A percentile compares a stretch with the other conserved stretches of the same genome.
These are phyloP conservation scores for Hygrocybe punicea DNA, from an alignment of 768 basidiomycete genomes.

Conservation along the genomic window DNA sequence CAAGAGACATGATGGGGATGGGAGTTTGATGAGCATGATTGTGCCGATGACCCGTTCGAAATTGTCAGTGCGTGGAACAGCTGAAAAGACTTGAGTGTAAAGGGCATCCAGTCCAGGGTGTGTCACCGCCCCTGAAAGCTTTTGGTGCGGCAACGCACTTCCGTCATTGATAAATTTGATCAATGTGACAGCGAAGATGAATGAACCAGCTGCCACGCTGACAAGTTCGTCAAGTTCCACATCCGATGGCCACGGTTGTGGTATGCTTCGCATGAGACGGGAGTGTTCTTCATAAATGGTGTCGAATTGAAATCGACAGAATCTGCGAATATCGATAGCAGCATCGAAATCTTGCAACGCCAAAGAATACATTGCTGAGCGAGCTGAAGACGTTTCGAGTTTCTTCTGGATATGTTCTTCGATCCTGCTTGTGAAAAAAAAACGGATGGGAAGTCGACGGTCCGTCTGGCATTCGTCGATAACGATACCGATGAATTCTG, in stretches of 20 bases:
- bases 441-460: slow-evolving; percentile 1
- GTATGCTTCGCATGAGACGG: neutral
- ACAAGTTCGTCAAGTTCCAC: neutral
- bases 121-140: neutral
- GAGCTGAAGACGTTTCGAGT: neutral
- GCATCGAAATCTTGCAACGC: neutral
- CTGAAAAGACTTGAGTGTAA: slow-evolving; percentile 5
- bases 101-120: slow-evolving; percentile 4
- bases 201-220: neutral
- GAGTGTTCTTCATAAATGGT: neutral
- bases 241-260: neutral
- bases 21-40: slow-evolving; percentile 2
- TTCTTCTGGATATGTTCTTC: slow-evolving; percentile 10
- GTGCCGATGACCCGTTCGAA: slow-evolving; percentile 4
- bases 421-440: slow-evolving; percentile 12
- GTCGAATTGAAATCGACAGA: neutral
- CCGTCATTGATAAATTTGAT: slow-evolving; percentile 6
- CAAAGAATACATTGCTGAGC: neutral
- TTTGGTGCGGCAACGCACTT: slow-evolving; percentile 7
- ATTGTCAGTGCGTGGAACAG: neutral
- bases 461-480: neutral
- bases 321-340: neutral
- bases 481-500: neutral
- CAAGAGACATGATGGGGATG: neutral
- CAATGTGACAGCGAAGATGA: neutral